A percentile compares a stretch with the other conserved stretches of the same genome.
phyloP scores from a whole-genome alignment of 2,329 filamentous ascomycete genomes.

The Colletotrichum sp. region DNA sequence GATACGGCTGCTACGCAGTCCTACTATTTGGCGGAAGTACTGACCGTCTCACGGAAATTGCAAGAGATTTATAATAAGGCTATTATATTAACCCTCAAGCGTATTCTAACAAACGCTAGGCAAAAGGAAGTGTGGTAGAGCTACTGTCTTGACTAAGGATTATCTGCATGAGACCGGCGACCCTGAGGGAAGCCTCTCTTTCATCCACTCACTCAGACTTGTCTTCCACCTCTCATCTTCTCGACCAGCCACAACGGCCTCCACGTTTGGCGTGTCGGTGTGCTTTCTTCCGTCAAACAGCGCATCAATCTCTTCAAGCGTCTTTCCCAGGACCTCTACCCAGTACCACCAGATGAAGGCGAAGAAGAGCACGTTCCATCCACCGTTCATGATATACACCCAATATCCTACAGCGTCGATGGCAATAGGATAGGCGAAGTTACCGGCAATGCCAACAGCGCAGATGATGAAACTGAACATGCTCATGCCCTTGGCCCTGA shows the following conservation, averaged over 20 bases:
- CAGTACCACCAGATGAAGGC: background rate
- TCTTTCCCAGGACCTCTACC: background rate
- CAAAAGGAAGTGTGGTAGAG: background rate
- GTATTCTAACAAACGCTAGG: no score
- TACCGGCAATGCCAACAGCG: background rate
- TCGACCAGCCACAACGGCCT: background rate
- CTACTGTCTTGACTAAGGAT: rapidly evolving
- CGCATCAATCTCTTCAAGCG: background rate
- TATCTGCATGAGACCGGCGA: background rate
- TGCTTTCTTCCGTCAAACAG: background rate
- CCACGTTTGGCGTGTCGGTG: background rate
- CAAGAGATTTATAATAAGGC: rapidly evolving
- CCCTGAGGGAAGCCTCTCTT: background rate
- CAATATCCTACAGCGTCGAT: background rate
- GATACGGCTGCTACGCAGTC: no score
- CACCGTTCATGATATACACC: background rate
- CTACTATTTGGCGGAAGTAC: no score
- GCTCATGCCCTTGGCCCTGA: background rate
- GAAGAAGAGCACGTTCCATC: background rate
- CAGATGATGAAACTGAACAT: background rate
- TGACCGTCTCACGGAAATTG: no score
- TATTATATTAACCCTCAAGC: background rate
- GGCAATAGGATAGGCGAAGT: background rate
- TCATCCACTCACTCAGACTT: background rate
- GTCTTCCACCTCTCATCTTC: background rate